Percentiles rank a stretch among this genome's conserved stretches.
phyloP scores from a whole-genome alignment of 2,329 filamentous ascomycete genomes.

The Tolypocladium ophioglossoides region DNA sequence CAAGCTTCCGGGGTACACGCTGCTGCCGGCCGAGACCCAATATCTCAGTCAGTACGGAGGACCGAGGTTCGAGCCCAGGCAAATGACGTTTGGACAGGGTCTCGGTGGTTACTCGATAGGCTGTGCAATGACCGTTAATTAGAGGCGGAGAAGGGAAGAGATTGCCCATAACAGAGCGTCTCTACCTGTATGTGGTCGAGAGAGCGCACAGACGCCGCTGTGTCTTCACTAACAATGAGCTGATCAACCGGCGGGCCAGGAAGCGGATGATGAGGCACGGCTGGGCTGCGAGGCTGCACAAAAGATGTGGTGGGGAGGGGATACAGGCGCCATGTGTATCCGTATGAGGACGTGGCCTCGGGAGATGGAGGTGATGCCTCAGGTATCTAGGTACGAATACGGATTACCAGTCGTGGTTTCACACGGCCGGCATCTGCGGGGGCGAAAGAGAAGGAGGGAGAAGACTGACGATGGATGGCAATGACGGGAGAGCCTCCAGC shows the following conservation, averaged over 20 bases:
- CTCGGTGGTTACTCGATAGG: not conserved
- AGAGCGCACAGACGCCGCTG: not conserved
- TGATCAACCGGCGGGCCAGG: not conserved
- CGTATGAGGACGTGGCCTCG: not conserved
- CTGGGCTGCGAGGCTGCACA: not conserved
- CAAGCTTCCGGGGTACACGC: too few relatives aligned
- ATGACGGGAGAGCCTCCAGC: not conserved
- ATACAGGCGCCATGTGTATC: not conserved
- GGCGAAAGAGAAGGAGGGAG: not conserved
- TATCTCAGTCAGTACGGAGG: too few relatives aligned
- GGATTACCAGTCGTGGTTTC: not conserved
- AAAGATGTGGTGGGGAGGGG: not conserved
- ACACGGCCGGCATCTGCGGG: not conserved
- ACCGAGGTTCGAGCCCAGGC: not conserved
- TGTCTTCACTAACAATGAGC: not conserved
- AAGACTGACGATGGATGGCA: not conserved
- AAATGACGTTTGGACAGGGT: not conserved
- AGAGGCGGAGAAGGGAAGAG: not conserved
- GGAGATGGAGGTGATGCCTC: not conserved
- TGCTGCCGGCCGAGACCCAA: too few relatives aligned
- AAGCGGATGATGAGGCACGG: not conserved
- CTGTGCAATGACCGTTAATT: not conserved
- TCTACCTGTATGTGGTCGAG: not conserved
- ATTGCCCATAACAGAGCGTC: not conserved
- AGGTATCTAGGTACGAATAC: not conserved